Base-by-base conservation (phyloP, 2,329 filamentous ascomycete species). In the Colletotrichum graminicola region DNA sequence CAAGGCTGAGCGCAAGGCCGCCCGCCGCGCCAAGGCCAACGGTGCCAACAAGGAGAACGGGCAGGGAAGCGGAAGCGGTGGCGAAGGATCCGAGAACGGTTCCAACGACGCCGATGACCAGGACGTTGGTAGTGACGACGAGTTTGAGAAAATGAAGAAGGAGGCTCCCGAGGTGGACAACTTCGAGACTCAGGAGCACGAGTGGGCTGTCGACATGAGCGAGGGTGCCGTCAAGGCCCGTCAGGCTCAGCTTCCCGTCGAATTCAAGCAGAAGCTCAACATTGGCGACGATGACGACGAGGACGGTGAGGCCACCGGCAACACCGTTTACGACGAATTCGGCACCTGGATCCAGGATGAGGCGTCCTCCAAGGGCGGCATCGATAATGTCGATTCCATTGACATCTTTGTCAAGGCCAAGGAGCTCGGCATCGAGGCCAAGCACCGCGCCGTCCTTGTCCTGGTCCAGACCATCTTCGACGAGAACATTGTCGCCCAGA, bases 121-220 rank as follows among this genome's bases (percentile, higher is more conserved):
- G 56, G 93, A 93, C 73, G 93, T 90, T 75, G 91, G 89, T 74
- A 97, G 94, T 79, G 95, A 98, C 79, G 95, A 98, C 80, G 96
- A 98, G 83, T 91, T 97, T 78, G 93, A 94, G 81, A 92, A 92
- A 79, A 92, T 98, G 78, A 93, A 93, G 77, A 88, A 88, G 56
- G 86, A 85, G 75, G 84, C 86, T 61, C 81, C 83, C 51, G 81
- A 86, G 76, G 82, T 81, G 72, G 80, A 82, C 67, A 87, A 90
- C 66, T 82, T 84, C 65, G 90, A 92, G 77, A 88, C 90, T 78
- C 93, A 95, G 82, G 94, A 98, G 75, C 91, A 97, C 74, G 90
- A 97, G 76, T 99, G 96, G 96, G 93, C 95, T 73, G 94, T 98
- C 72, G 96, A 99, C 81, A 96, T 97, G 86, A 98, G 95, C 75